These are phyloP conservation scores for Cyberlindnera maclurae DNA, from an alignment of 805 yeast genomes.

Conservation along the genomic window DNA sequence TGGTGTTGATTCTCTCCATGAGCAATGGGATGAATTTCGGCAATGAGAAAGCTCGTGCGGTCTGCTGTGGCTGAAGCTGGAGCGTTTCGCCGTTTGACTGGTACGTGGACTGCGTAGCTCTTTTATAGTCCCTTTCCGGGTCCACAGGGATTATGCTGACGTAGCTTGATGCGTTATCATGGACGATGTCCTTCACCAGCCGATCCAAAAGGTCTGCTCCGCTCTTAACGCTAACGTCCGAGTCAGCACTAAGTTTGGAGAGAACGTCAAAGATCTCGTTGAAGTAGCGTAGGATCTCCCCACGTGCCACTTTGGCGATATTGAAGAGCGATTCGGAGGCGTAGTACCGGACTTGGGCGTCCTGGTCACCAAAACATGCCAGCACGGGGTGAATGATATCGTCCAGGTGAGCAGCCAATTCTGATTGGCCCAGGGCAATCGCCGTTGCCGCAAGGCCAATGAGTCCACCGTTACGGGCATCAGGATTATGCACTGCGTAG, in stretches of 20 bases:
- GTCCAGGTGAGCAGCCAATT: constrained; percentile 76
- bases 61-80: constrained; percentile 54
- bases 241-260: constrained; percentile 83
- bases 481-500: constrained; percentile 75
- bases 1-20: constrained; percentile 84
- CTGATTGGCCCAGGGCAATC: constrained; percentile 80
- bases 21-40: constrained; percentile 87
- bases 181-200: constrained; percentile 86
- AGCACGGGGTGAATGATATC: constrained; percentile 87
- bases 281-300: constrained; percentile 85
- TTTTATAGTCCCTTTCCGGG: constrained; percentile 32
- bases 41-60: constrained; percentile 69
- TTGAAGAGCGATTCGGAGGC: constrained; percentile 95
- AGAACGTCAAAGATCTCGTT: constrained; percentile 92
- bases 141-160: constrained; percentile 59
- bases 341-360: constrained; percentile 92
- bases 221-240: constrained; percentile 85
- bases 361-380: constrained; percentile 95
- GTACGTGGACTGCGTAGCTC: constrained; percentile 34
- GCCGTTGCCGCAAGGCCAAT: constrained; percentile 96
- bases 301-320: constrained; percentile 93
- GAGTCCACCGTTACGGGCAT: constrained; percentile 90
- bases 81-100: constrained; percentile 53
- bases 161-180: constrained; percentile 88
- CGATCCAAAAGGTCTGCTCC: constrained; percentile 93